These are phyloP conservation scores for Colletotrichum lindemuthianum DNA, from an alignment of 2,329 filamentous ascomycete genomes.

Conservation along the genomic window DNA sequence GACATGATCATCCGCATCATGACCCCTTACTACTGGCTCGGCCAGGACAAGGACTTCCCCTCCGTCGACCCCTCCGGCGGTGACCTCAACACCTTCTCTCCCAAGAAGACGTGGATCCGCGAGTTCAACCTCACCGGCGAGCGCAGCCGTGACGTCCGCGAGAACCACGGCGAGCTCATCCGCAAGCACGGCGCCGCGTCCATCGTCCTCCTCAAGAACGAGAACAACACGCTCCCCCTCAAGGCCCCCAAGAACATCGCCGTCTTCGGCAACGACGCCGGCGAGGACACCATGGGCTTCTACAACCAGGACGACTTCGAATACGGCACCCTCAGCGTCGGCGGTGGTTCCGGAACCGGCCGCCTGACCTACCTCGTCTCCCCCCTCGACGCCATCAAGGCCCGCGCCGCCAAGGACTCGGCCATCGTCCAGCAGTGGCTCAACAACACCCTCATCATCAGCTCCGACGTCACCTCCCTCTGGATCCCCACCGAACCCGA, in stretches of 20 bases:
- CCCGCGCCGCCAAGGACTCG: slow-evolving; percentile 55
- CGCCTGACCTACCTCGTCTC: slow-evolving; percentile 73
- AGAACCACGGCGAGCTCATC: slow-evolving; percentile 64
- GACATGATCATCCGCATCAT: slow-evolving; percentile 65
- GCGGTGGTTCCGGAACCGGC: slow-evolving; percentile 67
- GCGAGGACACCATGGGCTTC: slow-evolving; percentile 73
- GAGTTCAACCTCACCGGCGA: slow-evolving; percentile 59
- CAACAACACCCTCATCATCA: slow-evolving; percentile 54
- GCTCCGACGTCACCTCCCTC: slow-evolving; percentile 54
- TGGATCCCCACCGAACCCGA: slow-evolving; percentile 64
- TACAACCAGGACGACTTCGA: slow-evolving; percentile 73
- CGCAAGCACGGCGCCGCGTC: slow-evolving; percentile 66
- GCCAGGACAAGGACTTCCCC: slow-evolving; percentile 59
- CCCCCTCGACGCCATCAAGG: slow-evolving; percentile 69
- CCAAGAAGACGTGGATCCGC: slow-evolving; percentile 55
- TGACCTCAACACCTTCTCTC: slow-evolving; percentile 60
- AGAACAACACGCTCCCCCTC: slow-evolving; percentile 67
- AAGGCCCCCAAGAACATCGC: slow-evolving; percentile 66
- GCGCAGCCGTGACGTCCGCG: slow-evolving; percentile 60
- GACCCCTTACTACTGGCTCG: slow-evolving; percentile 61
- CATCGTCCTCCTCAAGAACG: slow-evolving; percentile 80
- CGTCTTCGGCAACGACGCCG: slow-evolving; percentile 69
- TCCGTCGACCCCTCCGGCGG: slow-evolving; percentile 54
- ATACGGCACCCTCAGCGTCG: slow-evolving; percentile 64
- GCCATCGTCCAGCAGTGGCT: slow-evolving; percentile 54